Conservation (phyloP, 768 basidiomycete genomes). For the Dacryopinax spathularia region DNA sequence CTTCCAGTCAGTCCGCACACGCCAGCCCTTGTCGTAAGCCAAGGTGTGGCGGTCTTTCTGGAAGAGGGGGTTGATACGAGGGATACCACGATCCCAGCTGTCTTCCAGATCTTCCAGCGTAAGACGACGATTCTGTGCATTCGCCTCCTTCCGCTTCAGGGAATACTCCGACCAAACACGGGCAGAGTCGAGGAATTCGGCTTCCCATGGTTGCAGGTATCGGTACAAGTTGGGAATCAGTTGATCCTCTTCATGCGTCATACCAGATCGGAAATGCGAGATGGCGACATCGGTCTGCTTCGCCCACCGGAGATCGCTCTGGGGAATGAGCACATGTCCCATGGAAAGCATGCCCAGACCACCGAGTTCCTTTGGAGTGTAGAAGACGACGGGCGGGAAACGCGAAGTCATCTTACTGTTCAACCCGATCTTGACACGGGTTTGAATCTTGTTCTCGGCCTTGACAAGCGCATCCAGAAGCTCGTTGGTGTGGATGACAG, state of each 20-base stretch:
- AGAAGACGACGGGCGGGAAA: constrained; percentile 94
- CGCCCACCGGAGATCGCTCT: constrained; percentile 93
- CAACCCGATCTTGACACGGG: constrained; percentile 97
- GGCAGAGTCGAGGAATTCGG: constrained; percentile 93
- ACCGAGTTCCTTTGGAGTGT: constrained; percentile 95
- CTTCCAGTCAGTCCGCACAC: constrained; percentile 95
- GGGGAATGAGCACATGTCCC: constrained; percentile 97
- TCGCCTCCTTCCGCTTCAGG: constrained; percentile 99
- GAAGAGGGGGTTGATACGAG: constrained; percentile 96
- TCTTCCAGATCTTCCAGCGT: constrained; percentile 97
- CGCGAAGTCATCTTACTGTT: constrained; percentile 99
- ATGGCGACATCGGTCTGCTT: constrained; percentile 97
- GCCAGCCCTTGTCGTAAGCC: constrained; percentile 98
- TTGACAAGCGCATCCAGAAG: constrained; percentile 91
- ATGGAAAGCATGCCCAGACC: constrained; percentile 98
- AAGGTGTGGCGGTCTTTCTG: constrained; percentile 96
- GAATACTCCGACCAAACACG: constrained; percentile 99
- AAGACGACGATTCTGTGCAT: constrained; percentile 89
- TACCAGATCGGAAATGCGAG: constrained; percentile 97
- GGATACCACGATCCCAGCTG: constrained; percentile 97
- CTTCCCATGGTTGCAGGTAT: constrained; percentile 94
- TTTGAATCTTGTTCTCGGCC: constrained; percentile 99
- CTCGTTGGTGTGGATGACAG: constrained; percentile 94
- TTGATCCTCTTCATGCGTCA: constrained; percentile 90
- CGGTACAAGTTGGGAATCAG: constrained; percentile 95